These are phyloP conservation scores for Hyphodiscus hymeniophilus DNA, from an alignment of 495 filamentous ascomycete species.

Conservation along the genomic window DNA sequence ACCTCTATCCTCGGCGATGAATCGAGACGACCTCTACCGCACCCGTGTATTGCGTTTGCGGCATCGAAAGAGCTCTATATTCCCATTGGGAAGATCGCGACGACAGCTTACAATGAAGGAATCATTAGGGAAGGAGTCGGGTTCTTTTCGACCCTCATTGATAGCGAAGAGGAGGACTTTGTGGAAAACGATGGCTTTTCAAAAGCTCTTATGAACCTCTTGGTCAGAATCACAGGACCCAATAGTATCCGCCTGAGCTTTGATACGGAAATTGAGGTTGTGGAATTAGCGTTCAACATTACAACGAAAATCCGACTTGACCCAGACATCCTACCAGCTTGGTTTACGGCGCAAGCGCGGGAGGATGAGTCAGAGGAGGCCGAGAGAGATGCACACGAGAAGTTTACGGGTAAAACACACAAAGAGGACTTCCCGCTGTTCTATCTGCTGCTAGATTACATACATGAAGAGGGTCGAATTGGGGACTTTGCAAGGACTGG, in stretches of 20 bases:
- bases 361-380: constrained; percentile 21
- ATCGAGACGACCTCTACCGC: constrained; percentile 73
- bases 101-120: constrained; percentile 66
- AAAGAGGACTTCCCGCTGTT: constrained; percentile 94
- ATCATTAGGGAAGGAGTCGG: constrained; percentile 74
- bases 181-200: constrained; percentile 80
- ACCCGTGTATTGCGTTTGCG: constrained; percentile 80
- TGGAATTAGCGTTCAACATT: constrained; percentile 88
- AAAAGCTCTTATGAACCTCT: constrained; percentile 69
- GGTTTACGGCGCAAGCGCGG: constrained; percentile 58
- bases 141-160: constrained; percentile 82
- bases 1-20: constrained; percentile 82
- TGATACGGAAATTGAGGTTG: constrained; percentile 74
- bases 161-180: constrained; percentile 92
- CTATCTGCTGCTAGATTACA: constrained; percentile 90
- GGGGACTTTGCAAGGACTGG: constrained; percentile 98
- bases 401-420: constrained; percentile 77
- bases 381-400: constrained; percentile 36
- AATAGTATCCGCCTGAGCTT: constrained; percentile 51
- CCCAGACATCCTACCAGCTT: constrained; percentile 73
- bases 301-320: constrained; percentile 89
- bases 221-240: constrained; percentile 55
- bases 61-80: constrained; percentile 80
- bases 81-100: constrained; percentile 76
- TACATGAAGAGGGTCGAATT: constrained; percentile 84